Conservation (phyloP, 768 basidiomycete species). For the Rhizopogon salebrosus region DNA sequence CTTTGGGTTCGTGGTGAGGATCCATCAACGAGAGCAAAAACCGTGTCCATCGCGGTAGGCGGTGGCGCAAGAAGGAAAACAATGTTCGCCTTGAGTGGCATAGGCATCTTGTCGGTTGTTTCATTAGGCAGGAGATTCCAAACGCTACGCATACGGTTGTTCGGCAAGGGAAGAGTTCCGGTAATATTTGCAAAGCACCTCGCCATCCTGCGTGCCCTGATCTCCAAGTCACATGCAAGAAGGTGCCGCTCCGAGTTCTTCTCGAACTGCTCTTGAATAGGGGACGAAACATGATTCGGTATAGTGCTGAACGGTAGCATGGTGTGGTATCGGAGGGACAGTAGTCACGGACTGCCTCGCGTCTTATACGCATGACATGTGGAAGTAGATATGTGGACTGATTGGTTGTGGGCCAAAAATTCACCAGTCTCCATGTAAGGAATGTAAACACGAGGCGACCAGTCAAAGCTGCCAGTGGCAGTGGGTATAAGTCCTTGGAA, state of each 20-base stretch:
- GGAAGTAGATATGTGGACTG: not conserved
- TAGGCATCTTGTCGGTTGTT: constrained; percentile 8
- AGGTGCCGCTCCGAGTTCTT: constrained; percentile 7
- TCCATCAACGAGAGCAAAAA: constrained; percentile 2
- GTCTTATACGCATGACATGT: constrained; percentile 12
- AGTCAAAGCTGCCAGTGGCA: constrained; percentile 4
- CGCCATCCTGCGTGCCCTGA: constrained; percentile 13
- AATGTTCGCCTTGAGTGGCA: constrained; percentile 2
- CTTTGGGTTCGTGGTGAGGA: not conserved
- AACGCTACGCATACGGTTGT: constrained; percentile 9
- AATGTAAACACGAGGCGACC: constrained; percentile 23
- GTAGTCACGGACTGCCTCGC: not conserved
- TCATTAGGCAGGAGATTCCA: constrained; percentile 24
- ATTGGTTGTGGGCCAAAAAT: constrained; percentile 20
- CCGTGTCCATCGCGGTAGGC: constrained; percentile 11
- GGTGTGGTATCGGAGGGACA: not conserved
- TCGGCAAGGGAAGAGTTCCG: constrained; percentile 14
- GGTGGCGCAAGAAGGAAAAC: constrained; percentile 12
- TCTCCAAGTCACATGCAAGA: constrained; percentile 10
- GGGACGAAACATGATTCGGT: not conserved
- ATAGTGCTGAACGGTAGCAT: constrained; percentile 5
- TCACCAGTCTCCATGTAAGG: constrained; percentile 9
- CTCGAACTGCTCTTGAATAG: constrained; percentile 10
- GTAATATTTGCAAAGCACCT: constrained; percentile 8
- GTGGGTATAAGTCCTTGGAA: constrained; percentile 2